These are phyloP conservation scores for Neurospora sp. DNA, from an alignment of 495 filamentous ascomycete species.

Conservation along the genomic window DNA sequence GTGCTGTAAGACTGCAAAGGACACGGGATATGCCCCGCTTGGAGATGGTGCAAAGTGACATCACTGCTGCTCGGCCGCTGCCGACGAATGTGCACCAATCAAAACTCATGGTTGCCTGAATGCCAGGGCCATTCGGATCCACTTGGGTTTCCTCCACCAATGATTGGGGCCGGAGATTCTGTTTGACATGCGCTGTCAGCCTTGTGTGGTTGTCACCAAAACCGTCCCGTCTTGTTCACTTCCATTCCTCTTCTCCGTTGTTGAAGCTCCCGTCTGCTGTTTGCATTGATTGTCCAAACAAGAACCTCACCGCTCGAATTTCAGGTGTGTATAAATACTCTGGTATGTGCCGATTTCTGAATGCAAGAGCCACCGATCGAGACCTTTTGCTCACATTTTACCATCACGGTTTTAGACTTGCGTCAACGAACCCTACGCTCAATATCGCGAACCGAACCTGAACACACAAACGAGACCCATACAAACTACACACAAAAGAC, in stretches of 20 bases:
- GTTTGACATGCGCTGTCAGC: neutral
- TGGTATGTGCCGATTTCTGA: neutral
- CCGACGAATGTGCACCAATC: neutral
- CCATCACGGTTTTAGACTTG: neutral
- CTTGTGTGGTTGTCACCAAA: neutral
- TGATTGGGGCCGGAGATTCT: neutral
- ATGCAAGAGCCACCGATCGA: neutral
- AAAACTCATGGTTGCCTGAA: neutral
- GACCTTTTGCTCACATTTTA: neutral
- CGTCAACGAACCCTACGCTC: neutral
- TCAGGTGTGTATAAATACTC: neutral
- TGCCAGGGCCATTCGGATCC: neutral
- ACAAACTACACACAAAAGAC: neutral
- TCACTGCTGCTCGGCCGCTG: neutral
- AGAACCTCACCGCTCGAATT: neutral
- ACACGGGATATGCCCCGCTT: neutral
- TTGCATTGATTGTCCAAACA: neutral
- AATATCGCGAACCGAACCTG: neutral
- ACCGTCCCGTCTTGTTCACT: neutral
- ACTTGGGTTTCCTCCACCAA: neutral
- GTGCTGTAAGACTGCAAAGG: neutral
- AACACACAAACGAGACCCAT: neutral
- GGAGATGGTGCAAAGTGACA: neutral
- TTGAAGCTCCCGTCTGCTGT: neutral
- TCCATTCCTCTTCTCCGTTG: neutral